Base-by-base conservation (phyloP, 2,329 filamentous ascomycete genomes). In the Mollisia scopiformis region DNA sequence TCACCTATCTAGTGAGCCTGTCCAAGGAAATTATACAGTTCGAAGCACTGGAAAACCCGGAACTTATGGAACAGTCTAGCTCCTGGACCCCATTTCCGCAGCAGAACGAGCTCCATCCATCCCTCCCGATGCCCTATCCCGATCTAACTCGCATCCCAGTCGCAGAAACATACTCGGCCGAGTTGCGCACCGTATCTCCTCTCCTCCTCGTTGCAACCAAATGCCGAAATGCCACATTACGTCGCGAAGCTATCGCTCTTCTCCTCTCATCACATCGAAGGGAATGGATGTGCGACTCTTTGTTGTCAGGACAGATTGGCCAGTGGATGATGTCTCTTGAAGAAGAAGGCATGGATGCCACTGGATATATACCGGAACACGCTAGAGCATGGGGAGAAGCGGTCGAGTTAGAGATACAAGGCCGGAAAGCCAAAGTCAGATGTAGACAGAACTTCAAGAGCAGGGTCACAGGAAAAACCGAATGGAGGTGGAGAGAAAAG, bases 261-360 rank as follows among this genome's bases (percentile, higher is more conserved):
- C 74, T 90, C 46, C 77, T 80, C 55, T 84, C 82, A 63, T 86
- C 84, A 65, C 82, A 85, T 21, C 79, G 87, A 16, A 79, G 86
- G 55, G 88, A 90, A 73, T 86, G 84, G 41, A 87, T 90, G 79
- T 89, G 86, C 85, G 86, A 90, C 37, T 68, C 65, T n/a, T 25
- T 64, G 3, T 51, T 68, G 3, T 37, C 59, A 13, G 70, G 62
- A 0, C 61, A 62, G 25, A 60, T 72, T 2, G 65, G 62, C 2
- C 55, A 63, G 31, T 71, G 67, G 66, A 66, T 71, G 27, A 66
- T 70, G 58, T 41, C 37, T 6, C 57, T 72, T 14, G 70, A 72
- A 55, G 62, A 67, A 31, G 64, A 69, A 47, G 62, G 59, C 25
- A 62, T 62, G 41, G 62, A 66, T 56, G 51, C 59, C 13, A 62